phyloP scores from a whole-genome alignment of 306 rosid genomes.

The Sindora glabra region DNA sequence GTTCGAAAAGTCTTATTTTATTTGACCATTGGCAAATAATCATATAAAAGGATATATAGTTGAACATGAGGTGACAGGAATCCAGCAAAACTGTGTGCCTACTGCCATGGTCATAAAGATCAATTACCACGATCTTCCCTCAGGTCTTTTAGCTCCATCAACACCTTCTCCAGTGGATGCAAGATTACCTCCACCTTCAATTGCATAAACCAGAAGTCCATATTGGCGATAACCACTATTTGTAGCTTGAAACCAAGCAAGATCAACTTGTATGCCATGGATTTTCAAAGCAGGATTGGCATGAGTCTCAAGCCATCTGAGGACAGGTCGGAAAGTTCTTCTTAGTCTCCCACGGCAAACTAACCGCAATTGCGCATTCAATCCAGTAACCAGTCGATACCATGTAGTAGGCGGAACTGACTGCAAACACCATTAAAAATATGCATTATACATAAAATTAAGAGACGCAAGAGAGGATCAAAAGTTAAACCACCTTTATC shows the following conservation, averaged over 20 bases:
- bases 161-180: slow-evolving; percentile 25
- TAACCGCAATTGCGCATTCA: slow-evolving; percentile 89
- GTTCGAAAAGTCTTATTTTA: no score
- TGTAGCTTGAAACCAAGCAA: slow-evolving; percentile 89
- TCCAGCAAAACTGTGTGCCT: background rate
- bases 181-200: slow-evolving; percentile 40
- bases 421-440: slow-evolving; percentile 32
- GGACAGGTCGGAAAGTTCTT: slow-evolving; percentile 72
- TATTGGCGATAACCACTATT: slow-evolving; percentile 85
- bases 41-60: no score
- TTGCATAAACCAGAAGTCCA: slow-evolving; percentile 68
- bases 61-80: background rate
- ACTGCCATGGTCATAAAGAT: background rate
- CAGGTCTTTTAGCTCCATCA: slow-evolving; percentile 41
- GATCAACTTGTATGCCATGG: slow-evolving; percentile 70
- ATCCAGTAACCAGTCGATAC: slow-evolving; percentile 93
- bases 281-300: slow-evolving; percentile 79
- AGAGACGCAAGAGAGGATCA: no score
- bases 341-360: slow-evolving; percentile 83
- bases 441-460: background rate
- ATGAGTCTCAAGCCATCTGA: slow-evolving; percentile 81
- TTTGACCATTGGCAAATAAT: no score
- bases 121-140: slow-evolving; percentile 58
- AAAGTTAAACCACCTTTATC: no score
- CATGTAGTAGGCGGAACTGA: slow-evolving; percentile 87